These are phyloP conservation scores for Pyrenophora seminiperda DNA, from an alignment of 2,329 filamentous ascomycete species.

Conservation along the genomic window DNA sequence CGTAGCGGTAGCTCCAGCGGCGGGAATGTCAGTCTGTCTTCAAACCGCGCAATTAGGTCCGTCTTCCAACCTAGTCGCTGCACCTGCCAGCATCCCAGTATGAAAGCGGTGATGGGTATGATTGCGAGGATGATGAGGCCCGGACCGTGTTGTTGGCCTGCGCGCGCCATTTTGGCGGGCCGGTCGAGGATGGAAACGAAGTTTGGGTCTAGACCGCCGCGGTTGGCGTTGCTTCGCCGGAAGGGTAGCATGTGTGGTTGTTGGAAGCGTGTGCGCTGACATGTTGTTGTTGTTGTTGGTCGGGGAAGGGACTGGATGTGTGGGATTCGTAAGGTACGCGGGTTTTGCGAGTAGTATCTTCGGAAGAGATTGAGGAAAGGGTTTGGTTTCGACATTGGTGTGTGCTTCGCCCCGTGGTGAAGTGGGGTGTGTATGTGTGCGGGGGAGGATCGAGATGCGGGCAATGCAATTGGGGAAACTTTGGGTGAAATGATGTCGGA, in stretches of 20 bases:
- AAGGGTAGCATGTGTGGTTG: conserved; percentile 24
- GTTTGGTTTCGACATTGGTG: conserved; percentile 42
- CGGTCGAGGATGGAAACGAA: conserved; percentile 89
- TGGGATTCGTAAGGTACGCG: conserved; percentile 7
- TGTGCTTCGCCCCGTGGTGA: not conserved
- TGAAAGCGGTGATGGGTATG: conserved; percentile 90
- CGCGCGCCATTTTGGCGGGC: conserved; percentile 78
- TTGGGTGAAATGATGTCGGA: conserved; percentile 19
- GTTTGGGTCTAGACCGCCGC: conserved; percentile 67
- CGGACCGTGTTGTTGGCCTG: conserved; percentile 74
- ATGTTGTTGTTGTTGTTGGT: conserved; percentile 43
- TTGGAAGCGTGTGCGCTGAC: conserved; percentile 37
- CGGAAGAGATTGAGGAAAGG: conserved; percentile 42
- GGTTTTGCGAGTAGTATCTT: conserved; percentile 31
- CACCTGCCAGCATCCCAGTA: conserved; percentile 93
- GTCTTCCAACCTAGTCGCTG: conserved; percentile 93
- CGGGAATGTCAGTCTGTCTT: conserved; percentile 84
- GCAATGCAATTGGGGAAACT: conserved; percentile 9
- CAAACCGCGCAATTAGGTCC: conserved; percentile 85
- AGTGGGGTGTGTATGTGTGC: conserved; percentile 5
- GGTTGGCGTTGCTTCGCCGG: conserved; percentile 17
- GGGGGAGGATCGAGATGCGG: conserved; percentile 1
- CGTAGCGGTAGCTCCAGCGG: conserved; percentile 84
- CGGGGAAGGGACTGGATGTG: conserved; percentile 22
- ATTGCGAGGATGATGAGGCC: conserved; percentile 81